Base-by-base conservation (phyloP, 1,284 basidiomycete species). In the Ustilago trichophora region DNA sequence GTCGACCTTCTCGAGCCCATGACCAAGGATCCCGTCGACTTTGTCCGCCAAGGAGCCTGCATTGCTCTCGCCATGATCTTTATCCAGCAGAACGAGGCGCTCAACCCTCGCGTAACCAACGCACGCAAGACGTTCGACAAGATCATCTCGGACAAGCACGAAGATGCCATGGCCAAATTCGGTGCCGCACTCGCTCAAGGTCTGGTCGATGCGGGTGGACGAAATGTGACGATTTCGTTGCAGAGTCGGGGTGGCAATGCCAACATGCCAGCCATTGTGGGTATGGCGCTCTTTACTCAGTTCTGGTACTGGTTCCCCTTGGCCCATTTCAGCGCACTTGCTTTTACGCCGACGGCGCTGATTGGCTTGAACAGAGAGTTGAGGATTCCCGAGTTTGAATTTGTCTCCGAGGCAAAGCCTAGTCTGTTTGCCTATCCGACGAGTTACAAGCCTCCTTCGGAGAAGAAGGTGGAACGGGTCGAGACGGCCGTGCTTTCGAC, bases 301-400 rank as follows among this genome's bases (percentile, higher is more conserved):
- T 80, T 80, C 73, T 81, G 80, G 80, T 81, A 81, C 73, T 81
- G 80, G 80, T 81, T 81, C 78, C 80, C 80, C 19, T 67, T 81
- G 33, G 80, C 78, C 7, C 77, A 79, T 57, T 81, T 81, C 42
- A 76, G 77, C 19, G 70, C 73, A 29, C 62, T 81, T 9, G 78
- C 80, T 4, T 80, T 81, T 31, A 78, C 78, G 21, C 80, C 80
- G 8, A 81, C 80, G 13, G 74, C 80, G 25, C 41, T 81, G 37
- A 78, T 81, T 50, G 80, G 78, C 8, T 45, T 81, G 10, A 72
- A 78, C 37, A 58, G 77, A 16, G 69, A 78, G 29, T 52, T 81
- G 27, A 54, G 72, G 27, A 68, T 78, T 31, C 80, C 80, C 15
- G 69, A 76, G 43, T 74, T 80, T 33, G 70, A 80, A 26, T 75